Evolutionary conservation across 352 stramenopile genomes (phyloP), one percentile per base, ranked within the genome.

Genomic region (Pythium periplocum): DNA sequence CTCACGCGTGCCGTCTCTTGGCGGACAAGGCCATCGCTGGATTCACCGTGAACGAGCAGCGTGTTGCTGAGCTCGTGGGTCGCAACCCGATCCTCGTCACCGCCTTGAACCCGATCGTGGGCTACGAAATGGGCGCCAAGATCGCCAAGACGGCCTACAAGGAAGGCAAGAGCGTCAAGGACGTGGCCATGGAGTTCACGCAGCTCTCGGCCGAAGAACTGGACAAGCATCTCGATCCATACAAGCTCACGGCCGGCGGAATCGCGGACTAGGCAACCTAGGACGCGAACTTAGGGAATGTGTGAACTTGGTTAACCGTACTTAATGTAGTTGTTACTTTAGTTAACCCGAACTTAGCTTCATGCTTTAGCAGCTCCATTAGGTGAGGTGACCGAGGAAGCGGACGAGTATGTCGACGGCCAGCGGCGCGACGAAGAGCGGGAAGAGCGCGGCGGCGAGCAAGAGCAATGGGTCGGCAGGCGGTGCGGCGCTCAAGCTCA

Each of bases 81-180:
- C 74, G 70, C 40, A 79, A 76, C 55, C 71, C 71, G 38, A 84
- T 84, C 54, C 68, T 84, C 9, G 73, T 84, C 43, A 84, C 73
- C 32, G 73, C 71, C 44, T 51, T 84, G 34, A 84, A 84, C 59
- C 69, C 68, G 46, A 74, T 79, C 45, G 68, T 84, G 7, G 73
- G 73, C 41, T 84, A 84, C 57, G 73, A 84, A 31, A 68, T 72
- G 30, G 73, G 68, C 11, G 70, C 70, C 39, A 75, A 79, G 62
- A 78, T 84, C 52, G 73, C 73, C 56, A 84, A 84, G 62, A 76
- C 66, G 9, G 65, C 73, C 36, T 78, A 84, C 60, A 79, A 78
- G 47, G 73, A 84, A 56, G 68, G 72, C 17, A 55, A 58, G 12
- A 78, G 59, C 41, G 68, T 85, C 41, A 75, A 76, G 45, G 71